phyloP scores from a whole-genome alignment of 805 yeast species.

The Spathaspora girioi region DNA sequence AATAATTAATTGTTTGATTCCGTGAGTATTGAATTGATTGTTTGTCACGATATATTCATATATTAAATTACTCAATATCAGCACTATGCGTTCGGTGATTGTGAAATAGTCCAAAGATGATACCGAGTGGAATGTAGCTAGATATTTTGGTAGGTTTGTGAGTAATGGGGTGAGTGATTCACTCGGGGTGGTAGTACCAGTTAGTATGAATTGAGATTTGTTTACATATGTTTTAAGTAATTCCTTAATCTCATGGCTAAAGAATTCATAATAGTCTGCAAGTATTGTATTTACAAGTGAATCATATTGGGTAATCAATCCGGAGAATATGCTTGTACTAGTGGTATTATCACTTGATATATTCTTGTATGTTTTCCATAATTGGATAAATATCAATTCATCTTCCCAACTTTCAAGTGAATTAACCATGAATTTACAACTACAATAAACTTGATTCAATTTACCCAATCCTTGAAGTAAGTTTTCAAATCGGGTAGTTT shows the following conservation, averaged over 20 bases:
- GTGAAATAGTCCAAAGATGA: conserved; percentile 28
- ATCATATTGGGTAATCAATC: conserved; percentile 19
- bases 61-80: conserved; percentile 23
- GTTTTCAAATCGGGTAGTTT: conserved; percentile 8
- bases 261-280: conserved; percentile 25
- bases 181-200: conserved; percentile 7
- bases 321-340: conserved; percentile 30
- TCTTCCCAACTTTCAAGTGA: conserved; percentile 36
- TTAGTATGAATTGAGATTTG: conserved; percentile 25
- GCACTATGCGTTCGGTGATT: conserved; percentile 23
- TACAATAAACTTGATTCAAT: conserved; percentile 32
- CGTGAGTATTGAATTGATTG: conserved; percentile 30
- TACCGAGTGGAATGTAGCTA: conserved; percentile 21
- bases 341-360: conserved; percentile 4
- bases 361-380: conserved; percentile 29
- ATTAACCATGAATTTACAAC: conserved; percentile 24
- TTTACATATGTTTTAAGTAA: conserved; percentile 36
- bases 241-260: conserved; percentile 27
- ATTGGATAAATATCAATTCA: conserved; percentile 36
- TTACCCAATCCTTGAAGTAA: conserved; percentile 21
- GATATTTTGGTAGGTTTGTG: conserved; percentile 21
- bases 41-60: conserved; percentile 38
- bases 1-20: conserved; percentile 27
- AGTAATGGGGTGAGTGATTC: conserved; percentile 19
- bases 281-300: conserved; percentile 15